Percentiles rank a stretch among this genome's conserved stretches.
Conservation (phyloP, 2,329 filamentous ascomycete genomes). For the Pseudogymnoascus sp. region DNA sequence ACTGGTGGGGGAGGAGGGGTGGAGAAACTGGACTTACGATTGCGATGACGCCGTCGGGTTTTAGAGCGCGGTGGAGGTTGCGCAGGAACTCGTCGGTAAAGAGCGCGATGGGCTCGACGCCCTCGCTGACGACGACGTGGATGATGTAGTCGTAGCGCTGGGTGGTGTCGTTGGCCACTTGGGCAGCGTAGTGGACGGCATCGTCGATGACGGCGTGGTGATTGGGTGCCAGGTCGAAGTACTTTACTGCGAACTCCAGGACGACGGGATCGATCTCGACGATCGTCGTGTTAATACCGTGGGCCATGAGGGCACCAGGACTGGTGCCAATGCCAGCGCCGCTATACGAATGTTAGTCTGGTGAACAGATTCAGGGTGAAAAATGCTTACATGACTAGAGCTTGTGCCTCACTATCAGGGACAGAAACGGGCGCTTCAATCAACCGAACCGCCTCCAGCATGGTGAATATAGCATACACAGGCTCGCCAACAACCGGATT, state of each 20-base stretch:
- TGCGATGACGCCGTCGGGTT: conserved; percentile 73
- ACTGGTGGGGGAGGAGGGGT: background rate
- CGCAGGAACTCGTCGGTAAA: conserved; percentile 83
- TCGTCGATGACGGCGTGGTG: conserved; percentile 78
- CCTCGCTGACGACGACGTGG: conserved; percentile 96
- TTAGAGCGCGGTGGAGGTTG: conserved; percentile 64
- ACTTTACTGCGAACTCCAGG: conserved; percentile 71
- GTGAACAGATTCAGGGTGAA: background rate
- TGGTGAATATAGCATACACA: conserved; percentile 92
- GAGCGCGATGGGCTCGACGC: conserved; percentile 79
- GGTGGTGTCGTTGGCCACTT: conserved; percentile 32
- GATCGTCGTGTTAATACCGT: conserved; percentile 87
- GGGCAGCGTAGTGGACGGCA: conserved; percentile 62
- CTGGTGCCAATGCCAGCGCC: conserved; percentile 91
- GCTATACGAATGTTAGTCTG: conserved; percentile 37
- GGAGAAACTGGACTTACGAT: conserved; percentile 54
- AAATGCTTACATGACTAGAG: conserved; percentile 69
- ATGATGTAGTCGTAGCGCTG: conserved; percentile 81
- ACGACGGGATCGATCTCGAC: conserved; percentile 93
- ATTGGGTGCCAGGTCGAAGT: conserved; percentile 73
- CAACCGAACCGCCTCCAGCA: conserved; percentile 85
- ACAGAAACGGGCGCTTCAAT: conserved; percentile 52
- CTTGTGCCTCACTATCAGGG: conserved; percentile 62
- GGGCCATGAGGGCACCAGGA: conserved; percentile 75
- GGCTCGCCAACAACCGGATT: conserved; percentile 60